Evolutionary conservation across 2,329 filamentous ascomycete genomes (phyloP).

Genomic region (Cytospora paraplurivora): DNA sequence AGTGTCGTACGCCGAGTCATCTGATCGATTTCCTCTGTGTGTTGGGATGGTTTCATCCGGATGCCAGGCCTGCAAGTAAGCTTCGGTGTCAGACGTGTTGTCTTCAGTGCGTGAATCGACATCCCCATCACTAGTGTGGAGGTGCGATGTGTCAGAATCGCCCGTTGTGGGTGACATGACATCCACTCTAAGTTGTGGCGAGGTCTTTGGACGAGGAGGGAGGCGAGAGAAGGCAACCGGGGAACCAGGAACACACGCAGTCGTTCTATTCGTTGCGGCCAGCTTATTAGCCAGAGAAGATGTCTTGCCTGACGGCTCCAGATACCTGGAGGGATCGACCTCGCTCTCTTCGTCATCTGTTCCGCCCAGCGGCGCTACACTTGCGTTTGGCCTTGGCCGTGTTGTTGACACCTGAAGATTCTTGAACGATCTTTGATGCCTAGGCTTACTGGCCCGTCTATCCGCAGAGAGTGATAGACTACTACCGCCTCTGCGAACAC

Average conservation of each 20-base stretch:
- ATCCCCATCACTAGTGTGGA: slow-evolving; percentile 27
- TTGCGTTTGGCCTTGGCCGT: slow-evolving; percentile 26
- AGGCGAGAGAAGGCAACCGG: slow-evolving; percentile 18
- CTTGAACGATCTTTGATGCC: slow-evolving; percentile 32
- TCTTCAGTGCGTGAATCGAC: slow-evolving; percentile 27
- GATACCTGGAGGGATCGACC: slow-evolving; percentile 33
- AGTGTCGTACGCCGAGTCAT: background rate
- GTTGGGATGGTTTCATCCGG: slow-evolving; percentile 4
- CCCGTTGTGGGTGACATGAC: slow-evolving; percentile 28
- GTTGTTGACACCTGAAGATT: slow-evolving; percentile 31
- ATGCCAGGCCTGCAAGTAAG: slow-evolving; percentile 19
- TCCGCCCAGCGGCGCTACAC: slow-evolving; percentile 10
- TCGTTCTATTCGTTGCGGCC: background rate
- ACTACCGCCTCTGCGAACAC: slow-evolving; percentile 22
- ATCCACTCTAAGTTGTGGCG: slow-evolving; percentile 19
- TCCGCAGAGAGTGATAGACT: slow-evolving; percentile 6
- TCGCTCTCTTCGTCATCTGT: slow-evolving; percentile 10
- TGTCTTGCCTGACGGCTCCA: slow-evolving; percentile 8
- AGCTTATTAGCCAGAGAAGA: background rate
- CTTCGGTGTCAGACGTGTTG: slow-evolving; percentile 26
- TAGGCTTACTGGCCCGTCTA: slow-evolving; percentile 29
- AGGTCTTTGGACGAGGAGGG: slow-evolving; percentile 16
- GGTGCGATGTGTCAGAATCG: slow-evolving; percentile 23
- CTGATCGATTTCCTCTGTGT: slow-evolving; percentile 1
- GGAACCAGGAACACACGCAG: slow-evolving; percentile 5